Evolutionary conservation across 1,284 basidiomycete genomes (phyloP), one percentile per base, ranked within the genome.

Genomic region (Stygiomarasmius scandens): DNA sequence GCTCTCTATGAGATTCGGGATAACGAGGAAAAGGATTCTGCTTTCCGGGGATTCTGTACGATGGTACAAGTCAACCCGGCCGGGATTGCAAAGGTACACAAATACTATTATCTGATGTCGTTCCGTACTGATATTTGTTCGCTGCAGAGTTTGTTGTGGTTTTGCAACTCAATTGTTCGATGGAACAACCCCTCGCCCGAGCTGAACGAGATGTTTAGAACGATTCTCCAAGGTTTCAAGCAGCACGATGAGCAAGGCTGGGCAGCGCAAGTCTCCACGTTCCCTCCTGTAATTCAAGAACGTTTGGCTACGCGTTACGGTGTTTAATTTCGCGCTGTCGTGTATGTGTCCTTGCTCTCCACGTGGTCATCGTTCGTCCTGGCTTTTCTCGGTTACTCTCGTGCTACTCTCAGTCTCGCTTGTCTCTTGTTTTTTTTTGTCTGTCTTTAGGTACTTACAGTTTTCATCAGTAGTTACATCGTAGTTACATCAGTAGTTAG

Each of bases 11-110:
- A 99, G 73, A 99, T 99, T 72, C 92, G 97, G 66, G 97, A 99
- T 71, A 99, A 99, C 69, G 96, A 99, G 66, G 97, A 99, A 78
- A 99, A 99, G 77, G 97, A 98, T 70, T 97, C 95, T n/a, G 97
- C 97, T 4, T 99, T 99, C 85, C 83, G 95, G 58, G 97, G 97
- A 1, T 85, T 99, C 66, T 99, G 97, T 76, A 94, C 94, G 55
- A 89, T 98, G 60, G 95, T 99, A 63, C 92, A 96, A 73, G 86
- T 87, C 51, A 98, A 98, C 71, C 96, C 96, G 11, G 86, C 85
- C 52, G 95, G 95, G 2, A 92, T 97, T 61, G 85, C 92, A 50
- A 92, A 92, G 81, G 93, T 90, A 59, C 64, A 84, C 74, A 22
- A 41, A 12, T 19, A 41, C 4, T n/a, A 16, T 16, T 55, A 53